These are phyloP conservation scores for Kwoniella shivajii DNA, from an alignment of 1,284 basidiomycete species.

Conservation along the genomic window DNA sequence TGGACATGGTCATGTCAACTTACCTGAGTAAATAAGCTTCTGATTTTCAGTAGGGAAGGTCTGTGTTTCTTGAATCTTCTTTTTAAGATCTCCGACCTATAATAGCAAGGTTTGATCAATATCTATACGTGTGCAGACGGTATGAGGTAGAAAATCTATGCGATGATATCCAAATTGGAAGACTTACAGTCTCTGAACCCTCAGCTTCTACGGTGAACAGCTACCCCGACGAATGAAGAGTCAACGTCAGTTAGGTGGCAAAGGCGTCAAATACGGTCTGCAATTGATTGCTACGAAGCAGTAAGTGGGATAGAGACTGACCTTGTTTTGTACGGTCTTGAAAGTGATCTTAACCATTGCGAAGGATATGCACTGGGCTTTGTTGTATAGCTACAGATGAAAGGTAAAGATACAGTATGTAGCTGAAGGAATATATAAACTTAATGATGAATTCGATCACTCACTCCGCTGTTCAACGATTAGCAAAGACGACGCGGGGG, in stretches of 20 bases:
- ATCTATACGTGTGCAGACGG: too few species aligned
- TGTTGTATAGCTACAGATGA: slow-evolving; percentile 1
- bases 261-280: slow-evolving; percentile 7
- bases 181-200: slow-evolving; percentile 64
- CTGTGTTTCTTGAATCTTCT: slow-evolving; percentile 77
- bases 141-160: too few species aligned
- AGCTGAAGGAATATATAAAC: too few species aligned
- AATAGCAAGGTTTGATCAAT: neutral
- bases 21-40: slow-evolving; percentile 96
- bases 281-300: neutral
- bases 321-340: slow-evolving; percentile 89
- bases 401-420: slow-evolving; percentile 3
- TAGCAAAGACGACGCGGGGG: too few species aligned
- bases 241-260: slow-evolving; percentile 17
- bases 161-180: too few species aligned
- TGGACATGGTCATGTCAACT: too few species aligned
- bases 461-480: too few species aligned
- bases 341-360: slow-evolving; percentile 84
- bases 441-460: too few species aligned
- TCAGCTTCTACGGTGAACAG: slow-evolving; percentile 72
- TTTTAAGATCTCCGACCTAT: slow-evolving; percentile 73
- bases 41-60: slow-evolving; percentile 69
- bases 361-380: slow-evolving; percentile 15
- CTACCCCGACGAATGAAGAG: slow-evolving; percentile 56
- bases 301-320: slow-evolving; percentile 57